Conservation (phyloP, 371 early-diverging fungal genomes). For the Capillidium rhysosporum region DNA sequence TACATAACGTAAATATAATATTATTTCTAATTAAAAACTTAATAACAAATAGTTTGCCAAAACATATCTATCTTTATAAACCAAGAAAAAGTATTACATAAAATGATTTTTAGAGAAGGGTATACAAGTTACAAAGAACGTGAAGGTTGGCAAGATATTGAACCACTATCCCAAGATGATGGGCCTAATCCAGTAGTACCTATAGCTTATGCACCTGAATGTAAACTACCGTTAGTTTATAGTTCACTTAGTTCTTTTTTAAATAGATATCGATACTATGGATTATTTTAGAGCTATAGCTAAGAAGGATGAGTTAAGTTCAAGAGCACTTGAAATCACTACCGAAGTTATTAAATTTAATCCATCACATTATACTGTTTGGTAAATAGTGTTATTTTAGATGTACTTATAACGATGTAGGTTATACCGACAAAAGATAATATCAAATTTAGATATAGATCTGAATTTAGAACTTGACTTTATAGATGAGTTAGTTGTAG, state of each 20-base stretch:
- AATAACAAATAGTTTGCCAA: no score
- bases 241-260: background rate
- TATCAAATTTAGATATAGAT: constrained; percentile 43
- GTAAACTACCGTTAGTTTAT: constrained; percentile 19
- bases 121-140: background rate
- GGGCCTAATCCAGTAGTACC: constrained; percentile 72
- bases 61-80: no score
- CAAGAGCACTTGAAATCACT: constrained; percentile 64
- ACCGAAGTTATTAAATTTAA: constrained; percentile 57
- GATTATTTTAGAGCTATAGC: constrained; percentile 72
- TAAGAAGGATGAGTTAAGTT: constrained; percentile 38
- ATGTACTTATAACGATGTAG: constrained; percentile 15
- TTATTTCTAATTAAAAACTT: no score
- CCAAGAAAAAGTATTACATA: no score
- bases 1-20: no score
- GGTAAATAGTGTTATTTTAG: constrained; percentile 29
- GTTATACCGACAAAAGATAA: constrained; percentile 65
- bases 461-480: constrained; percentile 52
- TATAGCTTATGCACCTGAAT: constrained; percentile 69
- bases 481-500: constrained; percentile 40
- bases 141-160: constrained; percentile 56
- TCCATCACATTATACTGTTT: constrained; percentile 88
- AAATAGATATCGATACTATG: constrained; percentile 60
- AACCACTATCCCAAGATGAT: constrained; percentile 70
- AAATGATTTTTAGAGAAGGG: no score